Evolutionary conservation across 257 asterid species (phyloP).

Genomic region (Lycium barbarum): DNA sequence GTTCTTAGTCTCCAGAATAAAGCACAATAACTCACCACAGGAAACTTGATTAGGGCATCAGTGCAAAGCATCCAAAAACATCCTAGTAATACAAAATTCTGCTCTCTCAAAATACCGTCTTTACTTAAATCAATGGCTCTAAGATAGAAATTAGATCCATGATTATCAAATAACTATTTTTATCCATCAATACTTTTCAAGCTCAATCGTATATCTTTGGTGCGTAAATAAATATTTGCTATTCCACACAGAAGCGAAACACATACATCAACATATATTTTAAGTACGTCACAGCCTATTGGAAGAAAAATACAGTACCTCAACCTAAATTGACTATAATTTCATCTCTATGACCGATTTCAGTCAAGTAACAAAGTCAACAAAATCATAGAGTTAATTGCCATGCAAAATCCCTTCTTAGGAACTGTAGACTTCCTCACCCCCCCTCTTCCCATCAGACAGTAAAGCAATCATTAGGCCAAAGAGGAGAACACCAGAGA

Average conservation of each 20-base stretch:
- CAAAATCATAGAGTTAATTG: background rate
- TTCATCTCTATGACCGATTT: conserved; percentile 3
- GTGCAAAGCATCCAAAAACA: background rate
- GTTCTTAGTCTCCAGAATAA: no score
- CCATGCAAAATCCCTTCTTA: background rate
- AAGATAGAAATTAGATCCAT: background rate
- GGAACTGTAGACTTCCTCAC: background rate
- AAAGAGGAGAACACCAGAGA: background rate
- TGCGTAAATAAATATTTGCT: no score
- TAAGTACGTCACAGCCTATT: background rate
- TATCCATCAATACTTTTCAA: no score
- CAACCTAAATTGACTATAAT: background rate
- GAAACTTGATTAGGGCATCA: background rate
- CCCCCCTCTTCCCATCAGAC: background rate
- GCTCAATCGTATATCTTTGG: no score
- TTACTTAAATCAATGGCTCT: background rate
- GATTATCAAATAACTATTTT: no score
- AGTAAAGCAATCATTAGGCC: background rate
- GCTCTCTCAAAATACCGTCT: no score
- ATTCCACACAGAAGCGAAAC: no score
- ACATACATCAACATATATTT: no score
- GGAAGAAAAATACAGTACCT: conserved; percentile 13
- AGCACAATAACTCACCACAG: no score
- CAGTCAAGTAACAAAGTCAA: background rate
- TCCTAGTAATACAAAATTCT: background rate